phyloP scores from a whole-genome alignment of 2,329 filamentous ascomycete species.

The Cladophialophora yegresii region DNA sequence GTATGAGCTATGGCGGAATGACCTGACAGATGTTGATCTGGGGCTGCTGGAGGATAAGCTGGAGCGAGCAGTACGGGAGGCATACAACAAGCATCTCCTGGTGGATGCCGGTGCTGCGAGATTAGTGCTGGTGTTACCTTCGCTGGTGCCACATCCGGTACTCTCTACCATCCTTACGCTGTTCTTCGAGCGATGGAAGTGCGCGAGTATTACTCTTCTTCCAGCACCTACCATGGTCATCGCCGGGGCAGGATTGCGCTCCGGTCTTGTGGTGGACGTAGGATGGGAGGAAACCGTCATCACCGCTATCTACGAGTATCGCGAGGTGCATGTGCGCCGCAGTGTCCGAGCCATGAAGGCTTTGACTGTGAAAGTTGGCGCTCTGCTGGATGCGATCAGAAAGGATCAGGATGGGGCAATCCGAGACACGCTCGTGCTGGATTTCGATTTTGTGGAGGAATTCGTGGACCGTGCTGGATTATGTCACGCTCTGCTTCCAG shows the following conservation, averaged over 20 bases:
- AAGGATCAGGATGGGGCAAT: conserved; percentile 23
- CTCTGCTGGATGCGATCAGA: conserved; percentile 23
- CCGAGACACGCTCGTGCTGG: conserved; percentile 27
- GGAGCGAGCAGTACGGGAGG: conserved; percentile 76
- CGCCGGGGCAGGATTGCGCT: conserved; percentile 78
- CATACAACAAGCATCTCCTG: conserved; percentile 73
- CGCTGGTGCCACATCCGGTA: conserved; percentile 73
- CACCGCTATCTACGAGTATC: conserved; percentile 86
- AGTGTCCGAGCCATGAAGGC: conserved; percentile 73
- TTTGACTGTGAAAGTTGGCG: conserved; percentile 68
- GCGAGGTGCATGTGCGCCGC: conserved; percentile 70
- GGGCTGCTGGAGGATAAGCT: conserved; percentile 83
- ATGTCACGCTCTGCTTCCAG: conserved; percentile 23
- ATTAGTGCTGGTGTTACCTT: conserved; percentile 73
- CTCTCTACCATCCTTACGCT: conserved; percentile 74
- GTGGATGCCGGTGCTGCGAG: conserved; percentile 67
- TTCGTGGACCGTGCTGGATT: conserved; percentile 30
- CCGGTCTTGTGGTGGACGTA: conserved; percentile 83
- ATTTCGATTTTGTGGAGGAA: conserved; percentile 39
- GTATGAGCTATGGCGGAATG: conserved; percentile 74
- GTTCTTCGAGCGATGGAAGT: conserved; percentile 77
- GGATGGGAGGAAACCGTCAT: conserved; percentile 90
- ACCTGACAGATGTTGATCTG: conserved; percentile 72
- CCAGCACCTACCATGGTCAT: conserved; percentile 73
- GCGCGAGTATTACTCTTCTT: conserved; percentile 77